Conservation (phyloP, 495 filamentous ascomycete species). For the Annulohypoxylon maeteangense region DNA sequence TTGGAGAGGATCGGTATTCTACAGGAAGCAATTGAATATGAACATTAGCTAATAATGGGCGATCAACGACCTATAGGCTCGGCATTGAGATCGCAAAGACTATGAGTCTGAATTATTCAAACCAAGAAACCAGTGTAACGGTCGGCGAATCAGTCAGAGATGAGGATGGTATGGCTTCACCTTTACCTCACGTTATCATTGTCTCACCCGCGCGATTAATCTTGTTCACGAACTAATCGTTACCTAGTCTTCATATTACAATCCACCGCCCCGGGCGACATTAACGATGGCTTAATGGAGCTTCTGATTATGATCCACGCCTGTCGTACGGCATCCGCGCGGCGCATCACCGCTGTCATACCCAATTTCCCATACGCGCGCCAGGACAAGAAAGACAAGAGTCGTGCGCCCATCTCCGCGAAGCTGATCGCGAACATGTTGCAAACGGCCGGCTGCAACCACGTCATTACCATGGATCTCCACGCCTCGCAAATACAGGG, state of each 20-base stretch:
- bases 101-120: constrained; percentile 94
- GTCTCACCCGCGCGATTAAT: constrained; percentile 3
- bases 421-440: constrained; percentile 98
- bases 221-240: constrained; percentile 21
- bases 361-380: constrained; percentile 99
- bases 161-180: constrained; percentile 77
- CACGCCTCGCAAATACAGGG: constrained; percentile 84
- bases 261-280: constrained; percentile 92
- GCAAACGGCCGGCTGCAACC: constrained; percentile 88
- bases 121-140: constrained; percentile 96
- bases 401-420: constrained; percentile 86
- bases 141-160: constrained; percentile 97
- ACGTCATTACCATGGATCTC: constrained; percentile 90
- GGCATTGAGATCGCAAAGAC: constrained; percentile 95
- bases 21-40: constrained; percentile 20
- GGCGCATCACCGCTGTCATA: constrained; percentile 90
- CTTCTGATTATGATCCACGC: constrained; percentile 99
- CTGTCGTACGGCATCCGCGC: constrained; percentile 94
- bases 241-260: constrained; percentile 88
- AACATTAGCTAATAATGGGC: constrained; percentile 24
- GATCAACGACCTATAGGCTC: constrained; percentile 65
- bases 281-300: constrained; percentile 99
- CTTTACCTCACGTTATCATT: constrained; percentile 7
- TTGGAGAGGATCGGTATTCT: constrained; percentile 19
- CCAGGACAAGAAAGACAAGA: constrained; percentile 98